Percentiles rank a stretch among this genome's conserved stretches.
Evolutionary conservation across 1,139 yeast genomes (phyloP).

Genomic region (Suhomyces wounanorum): DNA sequence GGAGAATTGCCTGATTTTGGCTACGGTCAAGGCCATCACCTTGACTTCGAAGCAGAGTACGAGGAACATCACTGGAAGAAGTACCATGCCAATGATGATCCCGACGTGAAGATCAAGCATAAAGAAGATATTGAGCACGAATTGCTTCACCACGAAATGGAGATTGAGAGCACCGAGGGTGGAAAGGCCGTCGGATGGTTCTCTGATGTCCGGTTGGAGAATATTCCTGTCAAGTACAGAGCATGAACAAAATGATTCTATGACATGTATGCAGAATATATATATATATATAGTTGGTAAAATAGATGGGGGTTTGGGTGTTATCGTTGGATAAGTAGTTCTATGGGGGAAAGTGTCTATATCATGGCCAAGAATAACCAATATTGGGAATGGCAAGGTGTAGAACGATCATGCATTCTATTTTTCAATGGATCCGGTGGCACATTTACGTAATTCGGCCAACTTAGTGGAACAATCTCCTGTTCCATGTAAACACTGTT

Average conservation of each 20-base stretch:
- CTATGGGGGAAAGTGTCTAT: neutral
- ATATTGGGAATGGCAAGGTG: neutral
- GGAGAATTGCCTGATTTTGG: slow-evolving; percentile 89
- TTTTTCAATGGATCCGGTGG: slow-evolving; percentile 17
- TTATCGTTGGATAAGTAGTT: neutral
- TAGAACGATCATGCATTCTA: neutral
- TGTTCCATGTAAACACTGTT: slow-evolving; percentile 53
- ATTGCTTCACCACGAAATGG: slow-evolving; percentile 82
- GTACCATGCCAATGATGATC: slow-evolving; percentile 79
- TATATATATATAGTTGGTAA: neutral
- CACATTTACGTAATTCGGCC: slow-evolving; percentile 39
- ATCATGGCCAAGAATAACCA: neutral
- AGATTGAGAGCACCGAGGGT: slow-evolving; percentile 58
- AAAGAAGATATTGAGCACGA: slow-evolving; percentile 92
- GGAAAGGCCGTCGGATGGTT: slow-evolving; percentile 34
- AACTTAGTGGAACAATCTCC: slow-evolving; percentile 30
- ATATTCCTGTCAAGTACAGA: slow-evolving; percentile 39
- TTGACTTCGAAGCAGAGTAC: slow-evolving; percentile 90
- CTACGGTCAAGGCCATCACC: slow-evolving; percentile 95
- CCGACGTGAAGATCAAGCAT: slow-evolving; percentile 77
- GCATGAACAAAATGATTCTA: slow-evolving; percentile 5
- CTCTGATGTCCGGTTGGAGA: slow-evolving; percentile 39
- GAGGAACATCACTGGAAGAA: slow-evolving; percentile 95
- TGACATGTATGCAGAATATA: slow-evolving; percentile 2
- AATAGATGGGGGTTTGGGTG: neutral